These are phyloP conservation scores for Ogataea nonfermentans DNA, from an alignment of 805 yeast species.

Conservation along the genomic window DNA sequence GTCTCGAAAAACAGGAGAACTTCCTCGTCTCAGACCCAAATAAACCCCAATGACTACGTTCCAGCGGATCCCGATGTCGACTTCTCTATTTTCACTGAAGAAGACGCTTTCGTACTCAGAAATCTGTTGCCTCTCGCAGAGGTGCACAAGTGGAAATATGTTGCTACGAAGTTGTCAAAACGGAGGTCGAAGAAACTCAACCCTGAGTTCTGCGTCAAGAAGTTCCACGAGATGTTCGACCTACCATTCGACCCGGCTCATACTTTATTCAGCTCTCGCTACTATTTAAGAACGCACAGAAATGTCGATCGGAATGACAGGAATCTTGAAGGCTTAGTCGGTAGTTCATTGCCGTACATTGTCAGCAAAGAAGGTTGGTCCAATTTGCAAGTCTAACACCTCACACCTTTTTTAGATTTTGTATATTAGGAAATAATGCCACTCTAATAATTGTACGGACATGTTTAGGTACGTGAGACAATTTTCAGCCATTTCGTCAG, in stretches of 20 bases:
- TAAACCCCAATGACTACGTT: conserved; percentile 18
- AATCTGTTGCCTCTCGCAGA: conserved; percentile 33
- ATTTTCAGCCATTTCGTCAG: conserved; percentile 27
- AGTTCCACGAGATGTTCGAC: conserved; percentile 34
- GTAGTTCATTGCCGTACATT: conserved; percentile 34
- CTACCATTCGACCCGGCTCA: conserved; percentile 31
- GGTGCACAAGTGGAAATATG: conserved; percentile 34
- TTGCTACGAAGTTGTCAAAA: conserved; percentile 32
- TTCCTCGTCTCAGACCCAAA: conserved; percentile 18
- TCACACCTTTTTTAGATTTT: neutral
- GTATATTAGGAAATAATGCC: neutral
- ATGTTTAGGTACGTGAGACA: conserved; percentile 7
- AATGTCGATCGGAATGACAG: conserved; percentile 7
- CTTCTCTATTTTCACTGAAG: conserved; percentile 29
- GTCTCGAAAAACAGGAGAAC: conserved; percentile 11
- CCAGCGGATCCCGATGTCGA: conserved; percentile 28
- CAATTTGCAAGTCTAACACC: conserved; percentile 14
- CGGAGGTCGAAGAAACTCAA: conserved; percentile 31
- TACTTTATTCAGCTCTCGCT: conserved; percentile 24
- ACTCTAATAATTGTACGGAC: neutral
- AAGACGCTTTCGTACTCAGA: conserved; percentile 29
- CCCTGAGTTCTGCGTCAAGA: conserved; percentile 31
- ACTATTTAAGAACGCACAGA: conserved; percentile 16
- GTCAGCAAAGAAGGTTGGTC: conserved; percentile 34
- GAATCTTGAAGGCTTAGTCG: conserved; percentile 33